Evolutionary conservation across 1,284 basidiomycete genomes (phyloP).

Genomic region (Ceratobasidium sp.): DNA sequence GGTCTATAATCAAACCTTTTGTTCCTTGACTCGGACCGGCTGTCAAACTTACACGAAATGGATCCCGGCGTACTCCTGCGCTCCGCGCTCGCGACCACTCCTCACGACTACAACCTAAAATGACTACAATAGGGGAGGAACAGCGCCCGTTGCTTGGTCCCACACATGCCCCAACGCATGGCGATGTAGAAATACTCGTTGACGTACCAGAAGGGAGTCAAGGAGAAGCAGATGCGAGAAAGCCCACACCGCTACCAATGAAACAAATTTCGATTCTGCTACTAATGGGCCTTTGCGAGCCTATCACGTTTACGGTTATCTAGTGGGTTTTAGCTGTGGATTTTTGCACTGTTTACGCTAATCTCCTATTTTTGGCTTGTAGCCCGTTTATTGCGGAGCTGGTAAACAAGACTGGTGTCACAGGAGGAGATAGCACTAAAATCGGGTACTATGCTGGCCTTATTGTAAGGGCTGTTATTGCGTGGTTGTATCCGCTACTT

Average conservation of each 20-base stretch:
- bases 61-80: background rate
- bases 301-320: conserved; percentile 30
- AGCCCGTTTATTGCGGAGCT: conserved; percentile 40
- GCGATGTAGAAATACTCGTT: conserved; percentile 2
- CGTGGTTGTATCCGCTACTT: background rate
- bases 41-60: background rate
- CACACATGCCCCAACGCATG: conserved; percentile 15
- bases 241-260: conserved; percentile 44
- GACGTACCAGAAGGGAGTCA: background rate
- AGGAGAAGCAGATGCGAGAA: conserved; percentile 5
- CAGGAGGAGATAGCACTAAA: conserved; percentile 46
- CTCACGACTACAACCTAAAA: conserved; percentile 17
- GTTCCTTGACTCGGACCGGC: background rate
- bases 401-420: conserved; percentile 46
- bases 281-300: conserved; percentile 43
- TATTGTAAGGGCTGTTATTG: conserved; percentile 41
- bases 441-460: conserved; percentile 50
- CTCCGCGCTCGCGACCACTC: background rate
- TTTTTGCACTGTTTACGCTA: background rate
- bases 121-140: background rate
- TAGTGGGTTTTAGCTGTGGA: conserved; percentile 14
- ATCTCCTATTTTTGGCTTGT: background rate
- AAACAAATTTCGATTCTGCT: conserved; percentile 42
- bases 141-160: conserved; percentile 26
- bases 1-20: background rate